Base-by-base conservation (phyloP, 2,329 filamentous ascomycete genomes). In the Graphiopsis chlorocephala region DNA sequence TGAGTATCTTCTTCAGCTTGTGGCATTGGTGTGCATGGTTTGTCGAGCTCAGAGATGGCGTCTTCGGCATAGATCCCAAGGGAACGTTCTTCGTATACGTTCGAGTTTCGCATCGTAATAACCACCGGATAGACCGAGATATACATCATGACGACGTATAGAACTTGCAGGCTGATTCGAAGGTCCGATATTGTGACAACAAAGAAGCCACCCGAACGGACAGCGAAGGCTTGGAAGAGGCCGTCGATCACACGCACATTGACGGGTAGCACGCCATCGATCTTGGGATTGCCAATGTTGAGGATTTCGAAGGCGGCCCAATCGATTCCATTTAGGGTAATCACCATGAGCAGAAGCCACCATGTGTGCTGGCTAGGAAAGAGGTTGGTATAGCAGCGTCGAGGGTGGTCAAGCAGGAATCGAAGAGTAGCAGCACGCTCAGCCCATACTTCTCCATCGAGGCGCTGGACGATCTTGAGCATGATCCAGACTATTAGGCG, bases 81-180 rank as follows among this genome's bases (percentile, higher is more conserved):
- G 56, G 83, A 85, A 53, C 82, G 81, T 71, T 88, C 86, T 74
- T 88, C 85, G 72, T 88, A 88, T 4, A 85, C 83, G 67, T 86
- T 88, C 33, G 82, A 84, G 61, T 84, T 82, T 50, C 86, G 82
- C 75, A 88, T 86, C 20, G 81, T 85, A 61, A 88, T 86, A 15
- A 85, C 85, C 33, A 88, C 84, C 0, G 86, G 86, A 65, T 86
- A 87, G 4, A 85, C 82, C 5, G 83, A 83, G 55, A 88, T 87
- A 73, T 88, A 88, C 86, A 89, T 88, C 86, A 88, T 88, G 52
- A 86, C 80, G 0, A 88, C 77, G 64, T 87, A 84, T 35, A 85
- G 81, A 38, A 88, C 81, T 65, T 86, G 86, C 0, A 87, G 80
- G 2, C 80, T 82, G 5, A 86, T 83, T 42, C 82, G 84, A 2